These are phyloP conservation scores for Zygnema circumcarinatum DNA, from an alignment of 139 green algal species.

Conservation along the genomic window DNA sequence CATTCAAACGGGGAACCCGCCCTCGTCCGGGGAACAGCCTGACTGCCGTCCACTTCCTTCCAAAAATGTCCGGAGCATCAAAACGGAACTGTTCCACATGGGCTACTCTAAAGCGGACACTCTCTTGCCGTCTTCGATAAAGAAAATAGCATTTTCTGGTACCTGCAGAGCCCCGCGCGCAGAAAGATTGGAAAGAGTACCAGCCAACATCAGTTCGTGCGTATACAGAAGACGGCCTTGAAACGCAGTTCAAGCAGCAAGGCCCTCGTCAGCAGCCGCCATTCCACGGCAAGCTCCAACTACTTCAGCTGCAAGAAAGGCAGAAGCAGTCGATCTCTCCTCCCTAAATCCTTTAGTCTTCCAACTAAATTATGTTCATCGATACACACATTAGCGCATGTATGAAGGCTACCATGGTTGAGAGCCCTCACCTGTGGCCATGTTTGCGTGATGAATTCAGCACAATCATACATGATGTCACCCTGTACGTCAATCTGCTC, in stretches of 20 bases:
- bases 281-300: not conserved
- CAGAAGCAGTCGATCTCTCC: not conserved
- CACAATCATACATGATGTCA: conserved; percentile 63
- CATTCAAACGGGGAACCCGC: no score
- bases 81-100: not conserved
- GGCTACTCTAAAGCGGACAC: conserved; percentile 26
- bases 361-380: not conserved
- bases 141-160: conserved; percentile 38
- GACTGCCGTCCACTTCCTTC: no score
- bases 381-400: not conserved
- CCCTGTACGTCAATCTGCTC: conserved; percentile 96
- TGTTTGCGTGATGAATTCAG: conserved; percentile 64
- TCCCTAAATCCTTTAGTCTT: not conserved
- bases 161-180: conserved; percentile 15
- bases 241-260: not conserved
- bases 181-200: not conserved
- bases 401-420: not conserved
- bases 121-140: conserved; percentile 56
- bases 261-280: not conserved
- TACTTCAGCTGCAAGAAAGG: not conserved
- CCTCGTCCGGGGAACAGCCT: no score
- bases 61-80: no score
- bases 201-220: not conserved
- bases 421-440: conserved; percentile 43
- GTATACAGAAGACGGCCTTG: not conserved